Conservation (phyloP, 768 basidiomycete species). For the Nidularia sp. region DNA sequence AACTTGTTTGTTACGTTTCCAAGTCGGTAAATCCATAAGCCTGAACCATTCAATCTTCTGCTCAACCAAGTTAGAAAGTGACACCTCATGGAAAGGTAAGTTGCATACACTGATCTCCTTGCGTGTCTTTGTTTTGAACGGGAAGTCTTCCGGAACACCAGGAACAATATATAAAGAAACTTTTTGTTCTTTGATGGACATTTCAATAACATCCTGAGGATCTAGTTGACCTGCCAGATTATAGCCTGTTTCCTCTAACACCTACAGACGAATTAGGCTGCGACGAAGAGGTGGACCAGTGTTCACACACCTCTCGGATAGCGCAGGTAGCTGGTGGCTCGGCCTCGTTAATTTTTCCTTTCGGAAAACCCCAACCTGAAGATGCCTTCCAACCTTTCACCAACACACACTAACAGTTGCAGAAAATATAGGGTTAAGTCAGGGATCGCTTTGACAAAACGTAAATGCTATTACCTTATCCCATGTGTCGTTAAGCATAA, state of each 20-base stretch:
- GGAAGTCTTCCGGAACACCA: slow-evolving; percentile 81
- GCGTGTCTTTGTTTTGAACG: slow-evolving; percentile 89
- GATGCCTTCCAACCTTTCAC: slow-evolving; percentile 98
- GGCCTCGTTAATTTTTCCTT: slow-evolving; percentile 98
- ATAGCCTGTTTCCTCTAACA: slow-evolving; percentile 96
- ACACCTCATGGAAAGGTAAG: slow-evolving; percentile 11
- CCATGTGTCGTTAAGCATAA: slow-evolving; percentile 88
- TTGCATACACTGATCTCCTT: slow-evolving; percentile 91
- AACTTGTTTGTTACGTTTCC: slow-evolving; percentile 72
- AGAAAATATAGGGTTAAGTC: not conserved
- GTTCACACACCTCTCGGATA: slow-evolving; percentile 72
- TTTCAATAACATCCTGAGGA: slow-evolving; percentile 69
- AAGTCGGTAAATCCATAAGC: slow-evolving; percentile 85
- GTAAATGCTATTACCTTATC: slow-evolving; percentile 66
- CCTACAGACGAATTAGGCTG: slow-evolving; percentile 43
- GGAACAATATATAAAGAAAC: slow-evolving; percentile 90
- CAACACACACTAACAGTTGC: slow-evolving; percentile 72
- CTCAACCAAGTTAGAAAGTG: slow-evolving; percentile 3
- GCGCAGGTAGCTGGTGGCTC: slow-evolving; percentile 85
- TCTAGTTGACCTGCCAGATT: slow-evolving; percentile 70
- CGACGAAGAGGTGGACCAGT: not conserved
- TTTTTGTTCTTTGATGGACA: slow-evolving; percentile 85
- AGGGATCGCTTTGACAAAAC: too few species aligned
- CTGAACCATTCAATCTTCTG: slow-evolving; percentile 98
- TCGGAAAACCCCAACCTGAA: slow-evolving; percentile 98